These are phyloP conservation scores for Lentithecium fluviatile DNA, from an alignment of 495 filamentous ascomycete species.

Conservation along the genomic window DNA sequence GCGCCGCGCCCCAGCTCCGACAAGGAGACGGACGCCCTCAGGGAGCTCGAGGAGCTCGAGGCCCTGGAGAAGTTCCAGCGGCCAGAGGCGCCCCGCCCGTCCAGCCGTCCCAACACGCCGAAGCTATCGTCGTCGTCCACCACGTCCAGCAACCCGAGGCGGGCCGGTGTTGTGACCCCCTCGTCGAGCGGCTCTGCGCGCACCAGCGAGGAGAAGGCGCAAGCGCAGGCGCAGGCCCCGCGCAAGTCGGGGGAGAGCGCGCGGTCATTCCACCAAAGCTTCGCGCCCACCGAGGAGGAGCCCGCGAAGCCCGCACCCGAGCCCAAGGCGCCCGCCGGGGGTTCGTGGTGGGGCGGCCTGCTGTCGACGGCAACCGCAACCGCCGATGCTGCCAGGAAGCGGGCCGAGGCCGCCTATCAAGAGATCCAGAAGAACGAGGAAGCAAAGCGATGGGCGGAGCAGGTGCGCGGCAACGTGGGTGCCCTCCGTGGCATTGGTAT, in stretches of 20 bases:
- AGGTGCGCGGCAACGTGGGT: slow-evolving; percentile 88
- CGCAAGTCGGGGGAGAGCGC: slow-evolving; percentile 76
- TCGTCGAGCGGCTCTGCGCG: slow-evolving; percentile 49
- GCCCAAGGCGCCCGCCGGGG: slow-evolving; percentile 45
- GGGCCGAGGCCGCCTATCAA: slow-evolving; percentile 88
- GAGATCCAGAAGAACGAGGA: slow-evolving; percentile 96
- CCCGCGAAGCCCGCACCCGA: slow-evolving; percentile 48
- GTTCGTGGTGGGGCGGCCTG: slow-evolving; percentile 91
- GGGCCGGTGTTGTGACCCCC: slow-evolving; percentile 57
- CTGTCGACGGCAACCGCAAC: slow-evolving; percentile 55
- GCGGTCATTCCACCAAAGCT: slow-evolving; percentile 59
- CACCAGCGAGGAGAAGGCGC: slow-evolving; percentile 59
- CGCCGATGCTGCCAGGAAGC: slow-evolving; percentile 79
- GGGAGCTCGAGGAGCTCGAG: slow-evolving; percentile 74
- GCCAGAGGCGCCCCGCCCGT: slow-evolving; percentile 41
- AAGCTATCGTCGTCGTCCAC: slow-evolving; percentile 61
- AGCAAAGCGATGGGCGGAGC: slow-evolving; percentile 91
- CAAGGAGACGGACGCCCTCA: slow-evolving; percentile 30
- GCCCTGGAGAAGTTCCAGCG: slow-evolving; percentile 57
- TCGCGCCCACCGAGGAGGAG: slow-evolving; percentile 48
- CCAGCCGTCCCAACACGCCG: slow-evolving; percentile 79
- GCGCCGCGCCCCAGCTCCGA: slow-evolving; percentile 34
- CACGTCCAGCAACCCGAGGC: slow-evolving; percentile 55
- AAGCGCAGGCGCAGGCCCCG: slow-evolving; percentile 45
- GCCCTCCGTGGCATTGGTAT: slow-evolving; percentile 77